Percentiles rank a stretch among this genome's conserved stretches.
Evolutionary conservation across 345 rosid species (phyloP).

Genomic region (Eucalyptus paniculata): DNA sequence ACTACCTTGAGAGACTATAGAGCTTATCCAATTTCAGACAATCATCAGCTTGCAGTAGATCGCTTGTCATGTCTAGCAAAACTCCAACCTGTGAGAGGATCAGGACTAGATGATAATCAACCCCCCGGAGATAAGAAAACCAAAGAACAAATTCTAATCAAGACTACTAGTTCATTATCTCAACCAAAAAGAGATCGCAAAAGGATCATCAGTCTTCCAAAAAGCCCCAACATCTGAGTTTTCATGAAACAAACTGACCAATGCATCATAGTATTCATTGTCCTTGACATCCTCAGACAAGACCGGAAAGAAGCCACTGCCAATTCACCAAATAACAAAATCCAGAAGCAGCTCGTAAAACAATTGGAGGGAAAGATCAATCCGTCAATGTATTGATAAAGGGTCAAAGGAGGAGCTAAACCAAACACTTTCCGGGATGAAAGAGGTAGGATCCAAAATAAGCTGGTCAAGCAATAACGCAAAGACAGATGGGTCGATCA

Average conservation of each 20-base stretch:
- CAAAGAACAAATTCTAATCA: background rate
- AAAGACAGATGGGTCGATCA: background rate
- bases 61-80: background rate
- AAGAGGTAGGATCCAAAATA: background rate
- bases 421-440: background rate
- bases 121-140: background rate
- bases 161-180: background rate
- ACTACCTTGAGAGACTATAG: background rate
- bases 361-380: background rate
- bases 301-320: background rate
- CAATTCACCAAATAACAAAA: background rate
- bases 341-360: background rate
- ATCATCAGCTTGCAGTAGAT: background rate
- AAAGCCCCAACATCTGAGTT: background rate
- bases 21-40: background rate
- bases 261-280: no score
- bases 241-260: no score
- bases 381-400: background rate
- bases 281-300: background rate
- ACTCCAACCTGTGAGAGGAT: background rate
- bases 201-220: background rate
- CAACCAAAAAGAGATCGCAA: background rate
- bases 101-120: background rate
- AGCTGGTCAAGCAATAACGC: background rate
- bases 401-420: background rate